These are phyloP conservation scores for Iberis pinnata DNA, from an alignment of 345 rosid genomes.

Conservation along the genomic window DNA sequence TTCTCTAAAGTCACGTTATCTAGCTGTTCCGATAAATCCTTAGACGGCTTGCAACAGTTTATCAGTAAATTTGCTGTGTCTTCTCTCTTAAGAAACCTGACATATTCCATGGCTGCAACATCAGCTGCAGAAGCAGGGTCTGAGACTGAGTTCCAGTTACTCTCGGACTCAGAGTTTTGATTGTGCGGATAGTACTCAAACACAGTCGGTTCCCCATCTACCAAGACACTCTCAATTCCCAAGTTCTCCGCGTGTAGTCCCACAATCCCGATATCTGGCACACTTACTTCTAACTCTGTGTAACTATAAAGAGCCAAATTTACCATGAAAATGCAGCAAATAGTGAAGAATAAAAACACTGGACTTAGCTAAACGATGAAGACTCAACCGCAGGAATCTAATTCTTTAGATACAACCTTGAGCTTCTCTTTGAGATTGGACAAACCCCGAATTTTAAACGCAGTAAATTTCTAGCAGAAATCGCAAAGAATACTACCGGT, in stretches of 20 bases:
- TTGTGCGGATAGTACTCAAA: conserved; percentile 85
- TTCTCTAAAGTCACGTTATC: conserved; percentile 46
- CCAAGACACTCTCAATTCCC: conserved; percentile 76
- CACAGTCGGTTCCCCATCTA: conserved; percentile 84
- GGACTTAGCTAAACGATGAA: too few species aligned
- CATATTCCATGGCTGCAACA: conserved; percentile 58
- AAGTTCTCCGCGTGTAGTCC: conserved; percentile 91
- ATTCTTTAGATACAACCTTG: too few species aligned
- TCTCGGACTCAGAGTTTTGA: conserved; percentile 43
- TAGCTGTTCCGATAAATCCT: conserved; percentile 49
- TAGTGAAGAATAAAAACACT: too few species aligned
- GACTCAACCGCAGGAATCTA: too few species aligned
- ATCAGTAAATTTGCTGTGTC: conserved; percentile 68
- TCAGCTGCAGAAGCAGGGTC: conserved; percentile 74
- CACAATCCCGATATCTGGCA: conserved; percentile 88
- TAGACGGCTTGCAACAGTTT: conserved; percentile 85
- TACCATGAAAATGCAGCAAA: background rate
- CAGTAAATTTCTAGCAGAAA: too few species aligned
- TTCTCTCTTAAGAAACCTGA: conserved; percentile 59
- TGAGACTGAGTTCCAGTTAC: conserved; percentile 50
- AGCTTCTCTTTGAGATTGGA: background rate
- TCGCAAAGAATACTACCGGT: too few species aligned
- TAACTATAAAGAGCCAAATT: conserved; percentile 35
- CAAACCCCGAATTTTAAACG: background rate
- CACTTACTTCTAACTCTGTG: conserved; percentile 83